These are phyloP conservation scores for Suhomyces canberraensis DNA, from an alignment of 805 yeast genomes.

Conservation along the genomic window DNA sequence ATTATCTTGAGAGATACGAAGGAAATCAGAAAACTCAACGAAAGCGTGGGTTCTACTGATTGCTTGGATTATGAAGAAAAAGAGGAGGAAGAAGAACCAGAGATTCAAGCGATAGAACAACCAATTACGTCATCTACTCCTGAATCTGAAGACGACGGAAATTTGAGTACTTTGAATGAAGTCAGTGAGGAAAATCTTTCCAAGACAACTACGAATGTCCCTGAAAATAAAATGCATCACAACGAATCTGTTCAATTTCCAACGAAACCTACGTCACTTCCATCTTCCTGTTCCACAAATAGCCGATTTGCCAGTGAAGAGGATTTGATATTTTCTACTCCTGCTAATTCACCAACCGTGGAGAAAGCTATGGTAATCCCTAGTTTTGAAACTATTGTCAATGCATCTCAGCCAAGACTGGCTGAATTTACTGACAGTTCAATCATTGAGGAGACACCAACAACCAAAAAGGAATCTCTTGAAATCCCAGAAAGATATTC, in stretches of 20 bases:
- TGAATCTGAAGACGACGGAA: conserved; percentile 1
- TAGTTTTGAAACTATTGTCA: neutral
- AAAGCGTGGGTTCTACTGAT: too few species aligned
- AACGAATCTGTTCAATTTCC: neutral
- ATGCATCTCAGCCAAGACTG: neutral
- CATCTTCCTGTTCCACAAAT: neutral
- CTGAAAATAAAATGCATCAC: neutral
- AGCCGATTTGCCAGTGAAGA: conserved; percentile 2
- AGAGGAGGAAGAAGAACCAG: neutral
- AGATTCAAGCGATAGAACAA: neutral
- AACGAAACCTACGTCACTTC: neutral
- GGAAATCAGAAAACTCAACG: neutral
- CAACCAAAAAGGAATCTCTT: neutral
- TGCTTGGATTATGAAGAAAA: neutral
- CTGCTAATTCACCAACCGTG: conserved; percentile 1
- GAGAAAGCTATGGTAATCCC: too few species aligned
- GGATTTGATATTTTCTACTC: conserved; percentile 1
- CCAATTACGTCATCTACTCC: neutral
- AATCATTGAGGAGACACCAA: too few species aligned
- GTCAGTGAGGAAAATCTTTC: conserved; percentile 6
- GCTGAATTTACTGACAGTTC: neutral
- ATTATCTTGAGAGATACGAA: neutral
- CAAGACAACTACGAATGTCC: neutral
- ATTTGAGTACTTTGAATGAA: conserved; percentile 6
- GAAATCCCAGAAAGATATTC: neutral